Base-by-base conservation (phyloP, 2,329 filamentous ascomycete species). In the Basipetospora chlamydospora region DNA sequence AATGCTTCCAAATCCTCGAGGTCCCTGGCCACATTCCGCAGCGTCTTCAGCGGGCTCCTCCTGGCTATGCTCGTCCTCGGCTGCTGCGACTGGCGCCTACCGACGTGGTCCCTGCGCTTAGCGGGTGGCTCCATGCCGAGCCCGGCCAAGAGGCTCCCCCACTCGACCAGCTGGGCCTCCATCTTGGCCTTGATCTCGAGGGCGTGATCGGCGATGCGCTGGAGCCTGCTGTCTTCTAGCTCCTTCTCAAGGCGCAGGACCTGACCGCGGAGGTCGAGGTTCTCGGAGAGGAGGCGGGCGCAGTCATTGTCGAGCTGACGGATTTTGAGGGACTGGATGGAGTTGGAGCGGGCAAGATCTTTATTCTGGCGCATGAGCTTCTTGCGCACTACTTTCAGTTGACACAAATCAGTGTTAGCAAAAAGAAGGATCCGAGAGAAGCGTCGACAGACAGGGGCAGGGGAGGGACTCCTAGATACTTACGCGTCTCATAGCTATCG, bases 341-440 rank as follows among this genome's bases (percentile, higher is more conserved):
- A 84, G 58, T 92, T 90, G 48, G 70, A 73, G 52, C 77, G 76
- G 43, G 82, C 82, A 44, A 90, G 79, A 49, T 90, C 83, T 57
- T 81, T 73, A 53, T 92, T 92, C 54, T 90, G 84, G 38, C 83
- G 73, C 48, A 87, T 64, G 51, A 87, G 84, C 52, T 80, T 77
- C 49, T 79, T 73, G 53, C 83, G 81, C 41, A 88, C 81, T 87
- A 47, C 23, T 29, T 28, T n/a, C 33, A 23, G n/a, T 7, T 15
- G 16, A 5, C 5, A 3, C 8, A 2, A 10, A 11, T 31, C 12
- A 31, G 16, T 17, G n/a, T 15, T 2, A 10, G 17, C 15, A 31
- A 17, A 31, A 23, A 25, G 15, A n/a, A 17, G 17, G 5, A 11
- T n/a, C 21, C 5, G 11, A 18, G 5, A 10, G n/a, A 30, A 18